phyloP scores from a whole-genome alignment of 257 asterid species.

The Plantago ovata region DNA sequence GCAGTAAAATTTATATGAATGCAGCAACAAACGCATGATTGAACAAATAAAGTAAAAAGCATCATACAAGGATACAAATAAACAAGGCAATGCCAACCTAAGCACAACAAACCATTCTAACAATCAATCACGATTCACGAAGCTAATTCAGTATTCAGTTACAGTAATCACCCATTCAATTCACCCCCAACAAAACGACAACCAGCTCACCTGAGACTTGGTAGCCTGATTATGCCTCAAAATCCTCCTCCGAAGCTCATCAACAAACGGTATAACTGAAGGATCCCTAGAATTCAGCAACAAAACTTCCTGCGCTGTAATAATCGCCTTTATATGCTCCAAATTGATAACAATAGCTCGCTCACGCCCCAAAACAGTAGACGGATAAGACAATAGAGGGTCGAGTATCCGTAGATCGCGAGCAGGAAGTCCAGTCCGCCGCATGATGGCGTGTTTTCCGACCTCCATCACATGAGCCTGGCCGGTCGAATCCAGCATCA shows the following conservation, averaged over 20 bases:
- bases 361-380: slow-evolving; percentile 89
- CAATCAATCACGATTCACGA: not conserved
- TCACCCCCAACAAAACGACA: not conserved
- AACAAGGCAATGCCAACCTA: not conserved
- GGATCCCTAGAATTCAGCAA: slow-evolving; percentile 85
- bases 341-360: slow-evolving; percentile 87
- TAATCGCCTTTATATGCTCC: slow-evolving; percentile 93
- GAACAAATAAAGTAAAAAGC: not conserved
- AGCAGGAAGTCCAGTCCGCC: slow-evolving; percentile 94
- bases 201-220: slow-evolving; percentile 55
- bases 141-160: not conserved
- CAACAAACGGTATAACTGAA: slow-evolving; percentile 79
- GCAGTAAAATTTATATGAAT: too few relatives aligned
- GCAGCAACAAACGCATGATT: not conserved
- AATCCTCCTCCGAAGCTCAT: slow-evolving; percentile 75
- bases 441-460: slow-evolving; percentile 93
- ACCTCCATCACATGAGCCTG: slow-evolving; percentile 77
- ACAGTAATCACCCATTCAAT: not conserved
- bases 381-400: slow-evolving; percentile 80
- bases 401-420: slow-evolving; percentile 94
- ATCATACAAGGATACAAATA: too few relatives aligned
- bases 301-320: slow-evolving; percentile 87
- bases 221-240: slow-evolving; percentile 71
- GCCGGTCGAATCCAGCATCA: slow-evolving; percentile 76
- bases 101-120: not conserved